phyloP scores from a whole-genome alignment of 805 yeast genomes.

The Hanseniaspora meyeri region DNA sequence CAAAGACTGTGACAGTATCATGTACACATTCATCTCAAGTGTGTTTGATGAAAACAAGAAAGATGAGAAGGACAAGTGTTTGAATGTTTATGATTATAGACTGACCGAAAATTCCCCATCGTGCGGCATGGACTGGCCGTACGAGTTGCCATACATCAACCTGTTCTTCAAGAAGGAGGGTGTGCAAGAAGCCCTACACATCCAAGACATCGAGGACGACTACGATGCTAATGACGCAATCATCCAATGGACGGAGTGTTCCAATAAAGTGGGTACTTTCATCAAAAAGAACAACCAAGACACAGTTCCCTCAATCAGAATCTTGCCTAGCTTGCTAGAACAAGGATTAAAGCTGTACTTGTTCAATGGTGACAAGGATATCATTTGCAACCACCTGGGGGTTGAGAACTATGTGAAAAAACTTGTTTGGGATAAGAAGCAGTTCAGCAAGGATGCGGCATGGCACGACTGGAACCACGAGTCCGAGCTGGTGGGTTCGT shows the following conservation, averaged over 20 bases:
- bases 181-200: conserved; percentile 43
- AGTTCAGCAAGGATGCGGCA: conserved; percentile 25
- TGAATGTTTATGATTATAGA: conserved; percentile 73
- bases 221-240: conserved; percentile 16
- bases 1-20: conserved; percentile 35
- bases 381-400: conserved; percentile 75
- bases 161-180: conserved; percentile 39
- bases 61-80: conserved; percentile 40
- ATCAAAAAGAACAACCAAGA: conserved; percentile 35
- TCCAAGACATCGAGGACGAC: conserved; percentile 27
- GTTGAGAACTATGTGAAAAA: conserved; percentile 52
- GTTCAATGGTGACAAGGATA: conserved; percentile 79
- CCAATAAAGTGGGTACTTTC: conserved; percentile 39
- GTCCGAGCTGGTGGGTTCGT: conserved; percentile 32
- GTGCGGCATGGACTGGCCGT: conserved; percentile 93
- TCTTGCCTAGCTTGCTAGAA: conserved; percentile 55
- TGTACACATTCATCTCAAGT: conserved; percentile 23
- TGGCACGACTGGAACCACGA: conserved; percentile 23
- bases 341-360: conserved; percentile 49
- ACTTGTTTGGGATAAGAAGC: conserved; percentile 51
- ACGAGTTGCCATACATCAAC: conserved; percentile 39
- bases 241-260: conserved; percentile 69
- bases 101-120: conserved; percentile 62
- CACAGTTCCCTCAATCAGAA: conserved; percentile 47
- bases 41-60: conserved; percentile 23